Evolutionary conservation across 805 yeast species (phyloP).

Genomic region (Cyberlindnera bimundalis): DNA sequence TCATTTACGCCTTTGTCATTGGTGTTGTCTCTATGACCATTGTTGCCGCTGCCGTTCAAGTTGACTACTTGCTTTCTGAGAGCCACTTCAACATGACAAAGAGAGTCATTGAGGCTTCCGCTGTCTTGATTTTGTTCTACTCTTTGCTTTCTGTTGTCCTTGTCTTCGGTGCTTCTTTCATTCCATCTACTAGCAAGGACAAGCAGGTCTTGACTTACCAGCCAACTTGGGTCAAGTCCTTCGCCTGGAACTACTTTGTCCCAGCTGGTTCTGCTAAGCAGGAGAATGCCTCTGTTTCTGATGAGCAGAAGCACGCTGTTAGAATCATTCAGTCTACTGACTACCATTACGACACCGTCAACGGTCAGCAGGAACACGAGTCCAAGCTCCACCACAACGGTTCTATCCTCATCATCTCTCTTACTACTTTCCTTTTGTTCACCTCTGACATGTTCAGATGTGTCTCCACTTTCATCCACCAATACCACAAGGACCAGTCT

Average conservation of each 20-base stretch:
- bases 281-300: conserved; percentile 37
- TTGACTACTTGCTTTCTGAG: conserved; percentile 48
- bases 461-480: conserved; percentile 41
- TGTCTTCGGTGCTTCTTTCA: conserved; percentile 47
- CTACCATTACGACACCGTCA: conserved; percentile 33
- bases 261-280: conserved; percentile 46
- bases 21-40: conserved; percentile 64
- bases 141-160: conserved; percentile 52
- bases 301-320: conserved; percentile 39
- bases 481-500: conserved; percentile 31
- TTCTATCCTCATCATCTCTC: conserved; percentile 42
- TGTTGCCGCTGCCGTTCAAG: conserved; percentile 59
- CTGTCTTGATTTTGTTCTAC: conserved; percentile 46
- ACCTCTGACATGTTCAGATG: conserved; percentile 50
- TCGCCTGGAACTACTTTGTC: conserved; percentile 57
- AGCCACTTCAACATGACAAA: conserved; percentile 47
- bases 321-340: conserved; percentile 61
- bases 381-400: conserved; percentile 42
- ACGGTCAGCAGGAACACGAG: conserved; percentile 14
- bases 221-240: conserved; percentile 75
- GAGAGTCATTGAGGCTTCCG: conserved; percentile 51
- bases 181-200: conserved; percentile 53
- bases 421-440: conserved; percentile 48
- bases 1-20: conserved; percentile 49
- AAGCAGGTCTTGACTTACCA: conserved; percentile 54